Conservation (phyloP, 495 filamentous ascomycete species). For the Chaetomidium leptoderma region DNA sequence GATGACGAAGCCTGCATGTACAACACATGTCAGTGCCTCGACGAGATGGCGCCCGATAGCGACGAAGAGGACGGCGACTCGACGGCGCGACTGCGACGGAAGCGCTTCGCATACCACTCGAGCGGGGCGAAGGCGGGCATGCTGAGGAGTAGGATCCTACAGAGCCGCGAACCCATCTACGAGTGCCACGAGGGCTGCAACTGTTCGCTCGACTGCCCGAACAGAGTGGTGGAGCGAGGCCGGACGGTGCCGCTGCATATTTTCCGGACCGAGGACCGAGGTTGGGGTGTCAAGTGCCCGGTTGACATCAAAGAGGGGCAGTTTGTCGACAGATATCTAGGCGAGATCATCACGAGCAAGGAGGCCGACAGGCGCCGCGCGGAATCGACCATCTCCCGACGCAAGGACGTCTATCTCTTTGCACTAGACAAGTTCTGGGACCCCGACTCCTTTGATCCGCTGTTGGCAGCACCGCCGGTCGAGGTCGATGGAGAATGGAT, state of each 20-base stretch:
- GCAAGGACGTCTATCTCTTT: conserved; percentile 73
- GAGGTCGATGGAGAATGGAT: conserved; percentile 55
- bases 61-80: conserved; percentile 29
- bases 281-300: conserved; percentile 76
- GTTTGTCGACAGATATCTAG: conserved; percentile 85
- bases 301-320: conserved; percentile 68
- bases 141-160: conserved; percentile 45
- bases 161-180: conserved; percentile 61
- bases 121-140: conserved; percentile 39
- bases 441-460: conserved; percentile 40
- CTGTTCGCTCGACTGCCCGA: conserved; percentile 66
- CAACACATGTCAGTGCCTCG: conserved; percentile 48
- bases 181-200: conserved; percentile 76
- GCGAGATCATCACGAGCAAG: conserved; percentile 73
- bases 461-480: conserved; percentile 39
- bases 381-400: conserved; percentile 39
- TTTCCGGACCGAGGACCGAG: conserved; percentile 71
- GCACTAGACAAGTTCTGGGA: conserved; percentile 73
- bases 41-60: conserved; percentile 43
- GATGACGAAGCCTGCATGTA: conserved; percentile 47
- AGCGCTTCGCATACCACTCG: conserved; percentile 44
- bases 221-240: conserved; percentile 75
- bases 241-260: conserved; percentile 71
- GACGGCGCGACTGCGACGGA: conserved; percentile 10
- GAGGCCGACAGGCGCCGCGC: conserved; percentile 64